Evolutionary conservation across 305 asterid genomes (phyloP), one percentile per base, ranked within the genome.

Genomic region (Petunia hybrid): DNA sequence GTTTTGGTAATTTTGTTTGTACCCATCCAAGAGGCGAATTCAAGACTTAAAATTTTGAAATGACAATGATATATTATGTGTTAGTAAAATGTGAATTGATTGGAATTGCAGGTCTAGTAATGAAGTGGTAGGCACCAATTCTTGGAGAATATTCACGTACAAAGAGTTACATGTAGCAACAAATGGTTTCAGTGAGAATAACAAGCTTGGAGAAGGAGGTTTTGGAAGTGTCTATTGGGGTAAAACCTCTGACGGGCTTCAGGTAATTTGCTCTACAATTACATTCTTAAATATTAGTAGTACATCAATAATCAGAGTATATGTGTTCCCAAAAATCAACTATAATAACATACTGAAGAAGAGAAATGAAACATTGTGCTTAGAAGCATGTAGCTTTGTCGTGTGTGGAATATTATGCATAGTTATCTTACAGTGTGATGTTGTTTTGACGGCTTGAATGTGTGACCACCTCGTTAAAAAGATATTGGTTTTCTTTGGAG

Each of bases 141-240:
- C 88, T 3, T 93, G 98, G 98, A 85, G 97, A 79, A 90, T 93
- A 51, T 92, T 92, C 87, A 91, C 93, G 55, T 92, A 90, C 86
- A 93, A 92, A 81, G 98, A 93, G 86, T 86, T 93, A 82, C 89
- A 93, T 75, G 55, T 90, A 0, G 95, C 98, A 4, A 93, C 98
- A 5, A 92, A 90, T 84, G 98, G 98, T 8, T 93, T 93, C 80
- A 85, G 90, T 83, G 97, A 92, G 46, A 93, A 90, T 57, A 87
- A 85, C 88, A 93, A 89, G 84, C 95, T 93, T 43, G 98, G 98
- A 0, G 97, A 93, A 86, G 98, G 98, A 9, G 98, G 98, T 0
- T 93, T 93, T 74, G 98, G 98, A 60, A 93, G 98, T 80, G 98
- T 93, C 1, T 92, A 92, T 45, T 91, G 98, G 98, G 98, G 98